Base-by-base conservation (phyloP, 352 stramenopile genomes). In the Pythium pyrilobum region DNA sequence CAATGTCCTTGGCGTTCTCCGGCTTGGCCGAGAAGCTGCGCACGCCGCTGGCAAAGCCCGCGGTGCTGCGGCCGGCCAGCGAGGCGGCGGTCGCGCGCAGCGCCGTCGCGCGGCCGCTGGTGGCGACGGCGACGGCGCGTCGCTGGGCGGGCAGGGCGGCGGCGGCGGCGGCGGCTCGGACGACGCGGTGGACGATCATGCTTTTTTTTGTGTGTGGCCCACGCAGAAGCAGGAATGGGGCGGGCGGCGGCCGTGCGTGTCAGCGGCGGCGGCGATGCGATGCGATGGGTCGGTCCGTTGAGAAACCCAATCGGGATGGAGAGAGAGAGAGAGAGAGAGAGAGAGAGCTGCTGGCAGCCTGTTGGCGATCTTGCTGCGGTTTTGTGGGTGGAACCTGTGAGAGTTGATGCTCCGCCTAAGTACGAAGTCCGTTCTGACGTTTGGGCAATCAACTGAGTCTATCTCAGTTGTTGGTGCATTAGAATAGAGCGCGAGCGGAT, bases 1-100 rank as follows among this genome's bases (percentile, higher is more conserved):
- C 66, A 33, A 93, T 37, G 36, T 89, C 78, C 52, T 85, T 66
- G 24, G 71, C 40, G 24, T 72, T 76, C 45, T 67, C 65, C 25
- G 59, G 54, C 53, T 63, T 50, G 33, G 61, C 39, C 43, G 59
- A 43, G 37, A 53, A 54, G n/a, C 31, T 20, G 15, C 46, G 56
- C 16, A 29, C 25, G 7, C 31, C 12, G 38, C 11, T 12, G 18
- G 25, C 37, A 12, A 47, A 29, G 33, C 33, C 24, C 25, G 36
- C n/a, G 33, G 11, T 24, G 33, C 20, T 47, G 18, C 9, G 10
- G 2, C 18, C 49, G 13, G 44, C 29, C n/a, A 32, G 20, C 11
- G 11, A 16, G 12, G 37, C 37, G 5, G n/a, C n/a, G n/a, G n/a
- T n/a, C n/a, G n/a, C n/a, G n/a, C 34, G 8, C 44, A 15, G 21